Percentiles rank a stretch among this genome's conserved stretches.
phyloP scores from a whole-genome alignment of 2,329 filamentous ascomycete genomes.

The Pestalotiopsis sp. region DNA sequence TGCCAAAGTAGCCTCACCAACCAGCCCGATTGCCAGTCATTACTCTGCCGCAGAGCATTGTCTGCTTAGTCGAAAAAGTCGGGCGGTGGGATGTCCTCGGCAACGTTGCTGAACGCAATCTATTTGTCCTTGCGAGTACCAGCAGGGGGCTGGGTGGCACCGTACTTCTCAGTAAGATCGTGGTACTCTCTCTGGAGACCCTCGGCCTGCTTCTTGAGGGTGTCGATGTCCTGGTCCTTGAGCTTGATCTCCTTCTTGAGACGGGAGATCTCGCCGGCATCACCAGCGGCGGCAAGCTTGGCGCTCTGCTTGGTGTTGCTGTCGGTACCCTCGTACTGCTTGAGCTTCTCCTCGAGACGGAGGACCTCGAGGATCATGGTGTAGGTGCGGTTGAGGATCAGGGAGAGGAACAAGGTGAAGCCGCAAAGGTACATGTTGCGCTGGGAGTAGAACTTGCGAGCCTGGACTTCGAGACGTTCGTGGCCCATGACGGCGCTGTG shows the following conservation, averaged over 20 bases:
- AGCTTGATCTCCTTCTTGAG: constrained; percentile 73
- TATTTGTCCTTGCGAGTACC: constrained; percentile 63
- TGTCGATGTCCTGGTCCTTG: constrained; percentile 83
- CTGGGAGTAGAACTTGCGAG: constrained; percentile 99
- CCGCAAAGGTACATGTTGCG: constrained; percentile 99
- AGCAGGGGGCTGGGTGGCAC: constrained; percentile 53
- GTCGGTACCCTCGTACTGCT: constrained; percentile 72
- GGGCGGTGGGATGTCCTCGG: background rate
- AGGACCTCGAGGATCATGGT: constrained; percentile 94
- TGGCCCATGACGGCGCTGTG: constrained; percentile 73
- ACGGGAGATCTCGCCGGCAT: constrained; percentile 72
- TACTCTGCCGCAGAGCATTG: background rate
- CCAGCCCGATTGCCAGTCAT: background rate
- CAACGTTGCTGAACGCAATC: background rate
- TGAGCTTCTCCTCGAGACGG: constrained; percentile 88
- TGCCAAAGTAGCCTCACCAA: background rate
- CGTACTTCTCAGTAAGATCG: constrained; percentile 81
- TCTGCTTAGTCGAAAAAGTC: background rate
- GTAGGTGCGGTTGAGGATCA: constrained; percentile 99
- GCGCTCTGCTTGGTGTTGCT: constrained; percentile 66
- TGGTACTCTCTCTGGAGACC: constrained; percentile 85
- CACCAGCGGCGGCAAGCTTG: constrained; percentile 73
- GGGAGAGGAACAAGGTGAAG: constrained; percentile 97
- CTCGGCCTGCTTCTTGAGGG: constrained; percentile 89
- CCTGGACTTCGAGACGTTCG: constrained; percentile 97